Evolutionary conservation across 2,329 filamentous ascomycete species (phyloP), one percentile per base, ranked within the genome.

Genomic region (Teratosphaeria destructans): DNA sequence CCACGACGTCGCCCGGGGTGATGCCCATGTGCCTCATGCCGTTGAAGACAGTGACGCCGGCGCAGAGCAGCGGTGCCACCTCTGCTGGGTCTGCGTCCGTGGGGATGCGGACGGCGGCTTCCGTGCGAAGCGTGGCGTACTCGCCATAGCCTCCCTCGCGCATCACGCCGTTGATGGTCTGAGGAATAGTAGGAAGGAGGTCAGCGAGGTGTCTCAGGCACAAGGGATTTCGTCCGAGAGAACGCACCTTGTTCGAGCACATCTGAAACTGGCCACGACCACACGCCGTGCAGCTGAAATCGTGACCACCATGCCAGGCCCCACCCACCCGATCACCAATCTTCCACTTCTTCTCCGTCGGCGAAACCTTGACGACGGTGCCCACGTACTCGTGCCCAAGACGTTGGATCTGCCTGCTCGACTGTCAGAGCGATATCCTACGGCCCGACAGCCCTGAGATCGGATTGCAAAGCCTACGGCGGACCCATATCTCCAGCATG

Each of bases 331-430:
- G 78, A 59, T 89, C 85, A 8, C 87, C 87, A 1, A 82, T 75
- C 59, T 81, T 77, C 76, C 86, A 85, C 27, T 76, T 75, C 59
- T 78, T 81, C 57, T 86, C 85, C 1, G 71, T 75, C 0, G 80
- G 75, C 5, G 84, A 83, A 0, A 89, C 71, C 1, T 60, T 58
- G 16, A 82, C 85, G 3, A 91, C 77, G 12, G 83, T 81, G 11
- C 88, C 87, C 58, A 91, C 81, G 37, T 87, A 76, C 71, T 91
- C 88, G 72, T 92, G 88, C 26, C 88, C 88, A 0, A 70, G 64
- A 16, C 65, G 59, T 0, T 64, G 39, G 58, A 70, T 62, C 14
- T 61, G 63, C 16, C 63, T 64, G 86, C 84, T 49, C 8, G 19
- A 19, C 37, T 14, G 19, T 49, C 43, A 49, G 43, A 19, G 34